These are phyloP conservation scores for Penicillium taxi DNA, from an alignment of 495 filamentous ascomycete species.

Conservation along the genomic window DNA sequence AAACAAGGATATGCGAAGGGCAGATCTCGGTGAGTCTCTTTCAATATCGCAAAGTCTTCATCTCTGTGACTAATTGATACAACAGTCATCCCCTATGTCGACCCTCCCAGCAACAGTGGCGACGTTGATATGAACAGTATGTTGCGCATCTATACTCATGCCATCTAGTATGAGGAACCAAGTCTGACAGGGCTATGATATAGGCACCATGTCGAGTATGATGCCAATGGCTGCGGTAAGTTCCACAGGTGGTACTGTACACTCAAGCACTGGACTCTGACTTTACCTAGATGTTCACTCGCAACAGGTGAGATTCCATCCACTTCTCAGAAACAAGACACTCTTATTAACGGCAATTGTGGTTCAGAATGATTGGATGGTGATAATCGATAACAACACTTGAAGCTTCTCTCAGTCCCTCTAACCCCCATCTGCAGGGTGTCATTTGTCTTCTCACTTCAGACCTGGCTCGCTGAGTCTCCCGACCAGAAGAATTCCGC, in stretches of 20 bases:
- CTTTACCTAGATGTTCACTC: constrained; percentile 65
- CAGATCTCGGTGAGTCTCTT: constrained; percentile 64
- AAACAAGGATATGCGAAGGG: constrained; percentile 80
- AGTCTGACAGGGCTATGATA: constrained; percentile 8
- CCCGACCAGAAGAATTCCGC: constrained; percentile 60
- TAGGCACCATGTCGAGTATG: constrained; percentile 69
- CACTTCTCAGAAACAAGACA: no score
- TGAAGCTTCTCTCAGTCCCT: neutral
- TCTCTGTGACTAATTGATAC: constrained; percentile 10
- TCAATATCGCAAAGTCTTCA: neutral
- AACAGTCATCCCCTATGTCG: constrained; percentile 55
- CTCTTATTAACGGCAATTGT: neutral
- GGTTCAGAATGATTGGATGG: constrained; percentile 66
- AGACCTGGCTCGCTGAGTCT: constrained; percentile 80
- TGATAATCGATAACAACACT: constrained; percentile 31
- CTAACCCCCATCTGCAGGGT: constrained; percentile 47
- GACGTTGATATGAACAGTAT: constrained; percentile 49
- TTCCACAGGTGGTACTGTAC: constrained; percentile 11
- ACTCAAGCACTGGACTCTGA: constrained; percentile 12
- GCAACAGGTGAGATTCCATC: constrained; percentile 61
- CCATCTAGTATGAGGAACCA: neutral
- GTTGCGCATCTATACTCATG: constrained; percentile 3
- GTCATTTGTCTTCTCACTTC: constrained; percentile 72
- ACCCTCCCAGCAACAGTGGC: constrained; percentile 47
- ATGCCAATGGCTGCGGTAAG: constrained; percentile 83